Evolutionary conservation across 176 grass and related monocot species (phyloP).

Genomic region (Secale cereale): DNA sequence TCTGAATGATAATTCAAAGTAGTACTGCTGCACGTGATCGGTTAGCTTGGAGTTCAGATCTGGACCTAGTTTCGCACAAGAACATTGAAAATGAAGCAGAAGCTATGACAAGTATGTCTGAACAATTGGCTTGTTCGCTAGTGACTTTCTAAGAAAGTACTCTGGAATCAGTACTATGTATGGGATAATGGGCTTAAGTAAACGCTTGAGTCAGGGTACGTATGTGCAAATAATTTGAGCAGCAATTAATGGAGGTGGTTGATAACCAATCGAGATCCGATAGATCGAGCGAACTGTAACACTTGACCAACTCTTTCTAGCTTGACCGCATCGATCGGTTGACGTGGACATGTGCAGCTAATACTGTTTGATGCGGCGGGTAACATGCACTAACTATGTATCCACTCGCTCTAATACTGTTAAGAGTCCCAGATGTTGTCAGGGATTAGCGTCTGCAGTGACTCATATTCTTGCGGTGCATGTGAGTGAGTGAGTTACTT

Average conservation of each 20-base stretch:
- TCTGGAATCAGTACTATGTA: not conserved
- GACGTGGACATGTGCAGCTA: constrained; percentile 14
- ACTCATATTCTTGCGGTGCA: not conserved
- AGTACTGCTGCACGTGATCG: constrained; percentile 8
- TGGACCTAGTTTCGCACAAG: not conserved
- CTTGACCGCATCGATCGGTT: not conserved
- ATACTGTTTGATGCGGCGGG: not conserved
- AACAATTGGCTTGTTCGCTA: too few relatives aligned
- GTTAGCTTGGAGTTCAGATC: not conserved
- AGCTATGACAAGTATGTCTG: not conserved
- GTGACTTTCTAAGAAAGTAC: constrained; percentile 37
- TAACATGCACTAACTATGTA: constrained; percentile 10
- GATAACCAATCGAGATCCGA: not conserved
- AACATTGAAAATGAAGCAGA: not conserved
- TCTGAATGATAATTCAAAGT: not conserved
- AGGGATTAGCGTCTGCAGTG: too few relatives aligned
- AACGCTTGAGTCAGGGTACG: not conserved
- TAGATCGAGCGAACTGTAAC: not conserved
- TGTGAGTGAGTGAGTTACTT: constrained; percentile 31
- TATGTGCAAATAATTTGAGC: not conserved
- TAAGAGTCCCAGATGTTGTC: too few relatives aligned
- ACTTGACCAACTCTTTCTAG: not conserved
- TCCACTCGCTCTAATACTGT: too few relatives aligned
- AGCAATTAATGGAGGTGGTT: constrained; percentile 7
- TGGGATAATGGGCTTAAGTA: not conserved